phyloP scores from a whole-genome alignment of 2,329 filamentous ascomycete species.

The Trichoderma afroharzianum region DNA sequence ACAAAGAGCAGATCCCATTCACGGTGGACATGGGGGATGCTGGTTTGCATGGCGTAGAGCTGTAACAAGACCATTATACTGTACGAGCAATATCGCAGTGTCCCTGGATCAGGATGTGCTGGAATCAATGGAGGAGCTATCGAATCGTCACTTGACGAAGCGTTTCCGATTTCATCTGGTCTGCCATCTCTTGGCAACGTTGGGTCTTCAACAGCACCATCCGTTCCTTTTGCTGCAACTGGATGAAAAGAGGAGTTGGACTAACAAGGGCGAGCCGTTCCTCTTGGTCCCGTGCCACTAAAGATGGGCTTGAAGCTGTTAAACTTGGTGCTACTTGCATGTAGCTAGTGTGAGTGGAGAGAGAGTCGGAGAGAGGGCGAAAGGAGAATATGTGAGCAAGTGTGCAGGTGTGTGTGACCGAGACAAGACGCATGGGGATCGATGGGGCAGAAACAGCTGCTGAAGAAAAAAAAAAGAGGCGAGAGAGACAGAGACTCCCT shows the following conservation, averaged over 20 bases:
- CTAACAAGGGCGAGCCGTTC: constrained; percentile 18
- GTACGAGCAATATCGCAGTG: neutral
- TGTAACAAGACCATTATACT: neutral
- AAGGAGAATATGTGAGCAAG: neutral
- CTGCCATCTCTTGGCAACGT: neutral
- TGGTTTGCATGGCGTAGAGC: neutral
- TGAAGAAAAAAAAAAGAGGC: neutral
- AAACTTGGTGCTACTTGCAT: neutral
- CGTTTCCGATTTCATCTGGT: neutral
- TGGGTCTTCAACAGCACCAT: neutral
- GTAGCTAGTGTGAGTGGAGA: neutral
- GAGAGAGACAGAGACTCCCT: neutral
- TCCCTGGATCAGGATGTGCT: neutral
- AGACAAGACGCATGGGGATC: neutral
- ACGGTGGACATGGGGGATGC: neutral
- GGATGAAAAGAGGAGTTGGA: neutral
- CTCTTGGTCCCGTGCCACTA: constrained; percentile 15
- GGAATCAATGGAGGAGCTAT: neutral
- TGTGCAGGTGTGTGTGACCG: neutral
- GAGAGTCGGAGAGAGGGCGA: neutral
- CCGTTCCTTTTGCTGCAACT: neutral
- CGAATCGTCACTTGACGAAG: neutral
- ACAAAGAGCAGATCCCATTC: neutral
- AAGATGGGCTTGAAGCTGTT: neutral
- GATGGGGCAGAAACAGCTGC: neutral